A percentile compares a stretch with the other conserved stretches of the same genome.
Conservation (phyloP, 805 yeast genomes). For the Wickerhamiella lipophila region DNA sequence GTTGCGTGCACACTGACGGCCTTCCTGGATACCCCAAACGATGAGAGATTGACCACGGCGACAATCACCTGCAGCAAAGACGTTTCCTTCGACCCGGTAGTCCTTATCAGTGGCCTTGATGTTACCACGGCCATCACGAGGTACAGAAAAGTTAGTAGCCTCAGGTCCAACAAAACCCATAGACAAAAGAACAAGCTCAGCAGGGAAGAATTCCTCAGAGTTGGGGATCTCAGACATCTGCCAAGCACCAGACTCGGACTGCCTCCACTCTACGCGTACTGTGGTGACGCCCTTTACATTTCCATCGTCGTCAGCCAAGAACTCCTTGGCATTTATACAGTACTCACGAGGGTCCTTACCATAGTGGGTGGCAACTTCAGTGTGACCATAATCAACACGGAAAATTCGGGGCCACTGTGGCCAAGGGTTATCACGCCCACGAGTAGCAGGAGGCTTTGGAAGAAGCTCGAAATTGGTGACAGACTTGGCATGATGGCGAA, state of each 20-base stretch:
- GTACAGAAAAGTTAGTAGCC: constrained; percentile 51
- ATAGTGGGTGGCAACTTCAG: constrained; percentile 86
- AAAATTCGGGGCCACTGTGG: constrained; percentile 99
- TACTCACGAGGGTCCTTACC: constrained; percentile 97
- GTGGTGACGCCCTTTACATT: constrained; percentile 92
- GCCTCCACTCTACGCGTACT: constrained; percentile 96
- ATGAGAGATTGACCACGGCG: constrained; percentile 96
- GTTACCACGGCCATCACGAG: constrained; percentile 75
- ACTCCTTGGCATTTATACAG: constrained; percentile 88
- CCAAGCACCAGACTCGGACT: constrained; percentile 93
- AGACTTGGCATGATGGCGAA: constrained; percentile 92
- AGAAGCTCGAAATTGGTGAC: constrained; percentile 87
- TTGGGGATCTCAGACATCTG: constrained; percentile 97
- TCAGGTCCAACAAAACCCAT: constrained; percentile 99
- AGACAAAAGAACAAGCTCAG: constrained; percentile 83
- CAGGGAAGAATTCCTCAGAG: constrained; percentile 85
- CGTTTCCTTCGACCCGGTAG: constrained; percentile 59
- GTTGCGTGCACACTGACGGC: constrained; percentile 94
- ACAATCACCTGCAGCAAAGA: constrained; percentile 97
- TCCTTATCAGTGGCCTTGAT: constrained; percentile 48
- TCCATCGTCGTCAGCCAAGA: constrained; percentile 88
- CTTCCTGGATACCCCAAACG: constrained; percentile 99
- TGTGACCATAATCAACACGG: constrained; percentile 95
- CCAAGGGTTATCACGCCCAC: constrained; percentile 97
- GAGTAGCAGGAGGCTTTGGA: constrained; percentile 76